Evolutionary conservation across 768 basidiomycete genomes (phyloP).

Genomic region (Termitomyces sp.): DNA sequence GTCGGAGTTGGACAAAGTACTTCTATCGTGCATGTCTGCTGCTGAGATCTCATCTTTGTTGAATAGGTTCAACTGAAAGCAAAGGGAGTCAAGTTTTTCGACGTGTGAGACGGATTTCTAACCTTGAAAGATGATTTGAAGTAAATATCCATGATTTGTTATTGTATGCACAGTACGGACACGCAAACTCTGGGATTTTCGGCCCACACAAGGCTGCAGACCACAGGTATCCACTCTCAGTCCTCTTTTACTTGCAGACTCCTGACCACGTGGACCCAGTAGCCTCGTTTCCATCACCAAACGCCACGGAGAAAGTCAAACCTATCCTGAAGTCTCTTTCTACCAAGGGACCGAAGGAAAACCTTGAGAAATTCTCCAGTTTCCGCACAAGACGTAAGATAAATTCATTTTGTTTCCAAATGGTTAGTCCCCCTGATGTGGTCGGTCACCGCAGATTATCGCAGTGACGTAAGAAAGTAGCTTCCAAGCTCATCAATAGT

Average conservation of each 20-base stretch:
- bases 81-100: constrained; percentile 80
- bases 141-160: constrained; percentile 11
- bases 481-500: constrained; percentile 12
- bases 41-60: constrained; percentile 8
- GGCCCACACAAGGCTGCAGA: constrained; percentile 31
- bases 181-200: constrained; percentile 55
- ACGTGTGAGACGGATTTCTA: constrained; percentile 53
- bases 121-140: not conserved
- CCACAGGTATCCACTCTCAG: constrained; percentile 32
- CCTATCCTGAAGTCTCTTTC: constrained; percentile 67
- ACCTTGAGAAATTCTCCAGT: constrained; percentile 63
- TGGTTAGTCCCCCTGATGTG: constrained; percentile 11
- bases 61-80: constrained; percentile 73
- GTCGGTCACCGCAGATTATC: constrained; percentile 47
- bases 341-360: constrained; percentile 57
- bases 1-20: constrained; percentile 87
- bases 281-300: constrained; percentile 58
- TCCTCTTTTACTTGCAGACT: constrained; percentile 11
- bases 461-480: constrained; percentile 58
- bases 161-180: constrained; percentile 55
- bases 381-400: constrained; percentile 71
- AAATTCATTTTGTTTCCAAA: constrained; percentile 10
- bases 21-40: not conserved
- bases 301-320: constrained; percentile 52
- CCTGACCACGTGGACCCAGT: constrained; percentile 20